Conservation (phyloP, 2,329 filamentous ascomycete species). For the Alternaria gaisen region DNA sequence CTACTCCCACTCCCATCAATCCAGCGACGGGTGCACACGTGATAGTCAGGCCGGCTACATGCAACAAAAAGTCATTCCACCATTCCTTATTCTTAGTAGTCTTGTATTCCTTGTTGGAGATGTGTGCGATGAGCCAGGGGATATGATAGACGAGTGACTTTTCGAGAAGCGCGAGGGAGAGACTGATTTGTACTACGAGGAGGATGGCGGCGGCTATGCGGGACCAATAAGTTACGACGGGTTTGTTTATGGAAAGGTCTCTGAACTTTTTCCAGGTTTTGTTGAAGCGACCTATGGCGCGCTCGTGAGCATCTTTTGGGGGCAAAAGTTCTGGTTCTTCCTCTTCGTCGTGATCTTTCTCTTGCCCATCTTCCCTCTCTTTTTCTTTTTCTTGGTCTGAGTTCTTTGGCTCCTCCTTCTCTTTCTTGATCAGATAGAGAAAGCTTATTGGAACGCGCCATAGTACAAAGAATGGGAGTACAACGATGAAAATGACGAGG, state of each 20-base stretch:
- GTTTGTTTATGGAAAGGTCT: background rate
- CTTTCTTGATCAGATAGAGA: slow-evolving; percentile 1
- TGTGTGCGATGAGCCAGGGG: slow-evolving; percentile 6
- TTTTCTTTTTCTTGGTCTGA: background rate
- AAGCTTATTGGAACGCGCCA: slow-evolving; percentile 10
- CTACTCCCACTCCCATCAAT: slow-evolving; percentile 1
- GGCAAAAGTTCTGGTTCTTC: background rate
- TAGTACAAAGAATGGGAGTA: slow-evolving; percentile 5
- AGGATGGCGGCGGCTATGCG: slow-evolving; percentile 1
- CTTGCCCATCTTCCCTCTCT: background rate
- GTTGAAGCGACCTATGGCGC: background rate
- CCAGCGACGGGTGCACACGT: slow-evolving; percentile 12
- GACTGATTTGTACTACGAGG: background rate
- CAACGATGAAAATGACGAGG: background rate
- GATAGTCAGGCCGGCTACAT: background rate
- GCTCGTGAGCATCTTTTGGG: background rate
- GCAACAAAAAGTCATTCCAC: slow-evolving; percentile 5
- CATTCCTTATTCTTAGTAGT: background rate
- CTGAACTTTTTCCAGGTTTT: background rate
- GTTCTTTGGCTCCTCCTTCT: background rate
- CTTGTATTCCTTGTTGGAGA: background rate
- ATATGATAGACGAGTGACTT: slow-evolving; percentile 3
- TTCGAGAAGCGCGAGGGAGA: slow-evolving; percentile 13
- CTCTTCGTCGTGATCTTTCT: background rate
- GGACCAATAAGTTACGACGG: background rate